Evolutionary conservation across 148 eudicot genomes (phyloP), one percentile per base, ranked within the genome.

Genomic region (Nepenthes mirabilis): DNA sequence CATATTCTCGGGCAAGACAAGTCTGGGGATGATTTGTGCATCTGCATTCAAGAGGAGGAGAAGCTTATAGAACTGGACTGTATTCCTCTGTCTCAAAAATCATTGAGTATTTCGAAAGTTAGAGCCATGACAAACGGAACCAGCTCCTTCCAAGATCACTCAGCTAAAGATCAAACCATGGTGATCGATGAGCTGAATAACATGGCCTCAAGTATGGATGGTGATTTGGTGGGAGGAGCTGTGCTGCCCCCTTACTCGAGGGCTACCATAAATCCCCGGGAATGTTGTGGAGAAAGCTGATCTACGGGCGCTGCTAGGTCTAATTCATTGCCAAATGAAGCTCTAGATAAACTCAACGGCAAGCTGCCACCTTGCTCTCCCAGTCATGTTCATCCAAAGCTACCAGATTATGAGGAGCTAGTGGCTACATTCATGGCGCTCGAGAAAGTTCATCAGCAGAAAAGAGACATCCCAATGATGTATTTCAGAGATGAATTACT

Each of bases 381-480:
- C 37, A 32, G 67, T n/a, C 59, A 64, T 45, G 67, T 64, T 32
- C 67, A 64, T 55, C 67, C 67, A 55, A 64, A 64, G 53, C 1
- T 64, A 52, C 67, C 67, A 2, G 67, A 64, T 45, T 64, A 64
- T 64, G 67, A 64, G 32, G 67, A 64, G 11, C 2, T 64, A 11
- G 67, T 34, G 36, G 59, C 60, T 5, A 64, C 54, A 50, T 64
- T 64, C 34, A 43, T 32, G 33, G 67, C 67, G 34, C 47, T 64
- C 43, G 54, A 64, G 59, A 55, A 55, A 40, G 52, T 43, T 37
- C 59, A 54, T n/a, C 67, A 55, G 43, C 37, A 55, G 59, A 64
- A 55, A 23, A 23, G 23, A 23, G 23, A 23, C 23, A 23, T 23
- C 23, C 23, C 23, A 23, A 23, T 23, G 23, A 23, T 23, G 23